These are phyloP conservation scores for Wickerhamomyces hampshirensis DNA, from an alignment of 805 yeast genomes.

Conservation along the genomic window DNA sequence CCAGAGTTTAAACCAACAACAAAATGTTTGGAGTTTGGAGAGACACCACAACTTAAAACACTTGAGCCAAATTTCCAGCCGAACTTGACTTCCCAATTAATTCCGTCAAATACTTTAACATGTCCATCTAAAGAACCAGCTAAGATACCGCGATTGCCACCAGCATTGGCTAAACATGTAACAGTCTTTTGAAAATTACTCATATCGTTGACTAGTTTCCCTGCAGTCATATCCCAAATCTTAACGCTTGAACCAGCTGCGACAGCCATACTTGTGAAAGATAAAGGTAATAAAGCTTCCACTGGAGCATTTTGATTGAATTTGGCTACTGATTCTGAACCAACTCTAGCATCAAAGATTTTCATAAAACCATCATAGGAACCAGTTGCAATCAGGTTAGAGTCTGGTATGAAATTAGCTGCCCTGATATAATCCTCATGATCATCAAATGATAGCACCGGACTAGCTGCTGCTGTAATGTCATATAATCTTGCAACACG, in stretches of 20 bases:
- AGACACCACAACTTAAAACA: constrained; percentile 82
- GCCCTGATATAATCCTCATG: constrained; percentile 89
- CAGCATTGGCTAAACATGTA: constrained; percentile 69
- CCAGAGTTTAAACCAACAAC: constrained; percentile 93
- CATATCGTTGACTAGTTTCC: constrained; percentile 62
- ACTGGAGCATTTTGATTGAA: constrained; percentile 78
- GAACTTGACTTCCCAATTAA: constrained; percentile 82
- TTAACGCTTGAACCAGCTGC: constrained; percentile 81
- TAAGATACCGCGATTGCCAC: constrained; percentile 67
- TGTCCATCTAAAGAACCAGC: constrained; percentile 98
- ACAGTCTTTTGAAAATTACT: constrained; percentile 92
- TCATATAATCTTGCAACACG: constrained; percentile 84
- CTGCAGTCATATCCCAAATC: constrained; percentile 89
- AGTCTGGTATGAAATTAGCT: constrained; percentile 73
- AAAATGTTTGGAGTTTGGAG: constrained; percentile 82
- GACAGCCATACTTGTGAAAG: constrained; percentile 65
- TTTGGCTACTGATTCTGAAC: constrained; percentile 50
- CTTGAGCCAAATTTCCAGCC: constrained; percentile 98
- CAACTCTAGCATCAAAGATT: constrained; percentile 73
- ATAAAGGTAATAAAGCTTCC: constrained; percentile 74
- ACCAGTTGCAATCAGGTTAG: constrained; percentile 83
- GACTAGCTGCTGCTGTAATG: constrained; percentile 70
- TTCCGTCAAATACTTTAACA: constrained; percentile 85
- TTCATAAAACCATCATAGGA: constrained; percentile 88
- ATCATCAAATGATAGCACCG: constrained; percentile 60